Base-by-base conservation (phyloP, 2,329 filamentous ascomycete genomes). In the Bipolaris cookei region DNA sequence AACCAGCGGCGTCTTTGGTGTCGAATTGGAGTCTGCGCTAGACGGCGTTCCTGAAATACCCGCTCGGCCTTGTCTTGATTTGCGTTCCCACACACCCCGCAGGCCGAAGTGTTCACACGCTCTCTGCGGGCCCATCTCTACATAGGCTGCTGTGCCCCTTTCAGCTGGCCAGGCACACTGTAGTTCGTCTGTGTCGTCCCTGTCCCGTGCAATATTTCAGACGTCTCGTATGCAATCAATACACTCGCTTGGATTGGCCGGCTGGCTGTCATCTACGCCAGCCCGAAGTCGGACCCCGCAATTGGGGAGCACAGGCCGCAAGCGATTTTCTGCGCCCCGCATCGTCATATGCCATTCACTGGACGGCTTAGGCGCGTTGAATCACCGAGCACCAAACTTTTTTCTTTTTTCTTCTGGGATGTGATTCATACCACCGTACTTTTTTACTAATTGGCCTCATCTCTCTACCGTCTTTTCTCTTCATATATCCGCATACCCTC, bases 281-380 rank as follows among this genome's bases (percentile, higher is more conserved):
- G 58, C 51, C 59, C 48, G 59, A 61, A 62, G 44, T 60, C 59
- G 62, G 56, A 54, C 54, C 58, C 52, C 47, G 56, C 56, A 56
- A 42, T 55, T 51, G 43, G 41, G 28, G 28, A 42, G 49, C 48
- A 53, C 54, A 46, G 49, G 42, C 48, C 54, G 51, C 57, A 56
- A 51, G 54, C 56, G 53, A 56, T 47, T 53, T 54, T 56, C 42
- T 53, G 54, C 54, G 54, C 56, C 60, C 60, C 60, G 57, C 57
- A 57, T 60, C 54, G 59, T 64, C 59, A 63, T 64, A 62, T 56
- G 60, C 54, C 42, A 49, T 35, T 53, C 38, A 42, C 7, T 45
- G 42, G 23, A 20, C 53, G 44, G 47, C 55, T 55, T 47, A 45
- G 37, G 20, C 54, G 32, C 54, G 51, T 54, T 54, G 59, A 48